These are phyloP conservation scores for Debaryomyces coudertii DNA, from an alignment of 1,139 yeast species.

Conservation along the genomic window DNA sequence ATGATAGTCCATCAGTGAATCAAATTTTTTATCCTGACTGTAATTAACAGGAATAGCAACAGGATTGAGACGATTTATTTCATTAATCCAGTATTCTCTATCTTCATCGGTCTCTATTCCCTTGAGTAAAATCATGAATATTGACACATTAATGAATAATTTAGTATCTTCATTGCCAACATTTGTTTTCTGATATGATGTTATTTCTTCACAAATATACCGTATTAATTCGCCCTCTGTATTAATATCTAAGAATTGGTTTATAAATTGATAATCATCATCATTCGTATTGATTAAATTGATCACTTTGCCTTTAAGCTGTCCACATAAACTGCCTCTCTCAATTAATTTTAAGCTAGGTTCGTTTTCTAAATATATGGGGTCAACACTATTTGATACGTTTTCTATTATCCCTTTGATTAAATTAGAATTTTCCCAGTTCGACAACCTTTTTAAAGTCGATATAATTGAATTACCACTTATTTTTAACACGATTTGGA, in stretches of 20 bases:
- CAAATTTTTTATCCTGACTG: slow-evolving; percentile 12
- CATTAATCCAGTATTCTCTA: slow-evolving; percentile 30
- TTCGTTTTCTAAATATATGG: slow-evolving; percentile 8
- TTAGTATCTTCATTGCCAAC: slow-evolving; percentile 30
- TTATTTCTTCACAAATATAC: slow-evolving; percentile 23
- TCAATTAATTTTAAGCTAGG: neutral
- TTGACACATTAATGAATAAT: slow-evolving; percentile 30
- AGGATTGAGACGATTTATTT: slow-evolving; percentile 8
- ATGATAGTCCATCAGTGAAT: slow-evolving; percentile 20
- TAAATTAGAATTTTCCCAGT: slow-evolving; percentile 19
- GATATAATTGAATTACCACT: slow-evolving; percentile 24
- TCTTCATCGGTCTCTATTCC: slow-evolving; percentile 23
- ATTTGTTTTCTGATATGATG: slow-evolving; percentile 22
- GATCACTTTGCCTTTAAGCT: slow-evolving; percentile 11
- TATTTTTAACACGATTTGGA: slow-evolving; percentile 29
- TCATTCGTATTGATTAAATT: slow-evolving; percentile 11
- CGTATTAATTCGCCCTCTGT: slow-evolving; percentile 17
- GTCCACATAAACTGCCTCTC: slow-evolving; percentile 10
- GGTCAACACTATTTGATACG: slow-evolving; percentile 18
- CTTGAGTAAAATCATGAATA: slow-evolving; percentile 25
- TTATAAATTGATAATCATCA: slow-evolving; percentile 9
- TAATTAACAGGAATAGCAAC: neutral
- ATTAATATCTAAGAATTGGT: slow-evolving; percentile 9
- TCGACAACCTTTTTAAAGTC: slow-evolving; percentile 19
- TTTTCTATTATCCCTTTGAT: slow-evolving; percentile 21